Evolutionary conservation across 163 green algal species (phyloP).

Genomic region (Trebouxia gelatinosa): DNA sequence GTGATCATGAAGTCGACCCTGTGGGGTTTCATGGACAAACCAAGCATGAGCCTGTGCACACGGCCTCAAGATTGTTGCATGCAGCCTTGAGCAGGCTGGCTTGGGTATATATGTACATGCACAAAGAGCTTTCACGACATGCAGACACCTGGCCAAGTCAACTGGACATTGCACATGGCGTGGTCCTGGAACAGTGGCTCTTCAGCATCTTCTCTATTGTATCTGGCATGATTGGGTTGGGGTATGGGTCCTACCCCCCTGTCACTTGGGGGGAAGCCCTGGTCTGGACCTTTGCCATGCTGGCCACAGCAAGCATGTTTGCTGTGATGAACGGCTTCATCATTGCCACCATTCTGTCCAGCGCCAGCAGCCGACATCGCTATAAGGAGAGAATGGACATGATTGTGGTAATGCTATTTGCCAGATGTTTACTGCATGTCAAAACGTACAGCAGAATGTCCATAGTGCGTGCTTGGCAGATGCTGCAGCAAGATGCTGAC

Average conservation of each 20-base stretch:
- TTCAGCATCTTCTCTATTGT: conserved; percentile 33
- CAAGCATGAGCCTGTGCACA: no score
- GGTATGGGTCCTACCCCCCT: conserved; percentile 35
- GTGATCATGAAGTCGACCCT: no score
- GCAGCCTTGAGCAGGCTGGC: no score
- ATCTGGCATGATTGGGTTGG: conserved; percentile 36
- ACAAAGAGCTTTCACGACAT: neutral
- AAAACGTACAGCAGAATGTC: neutral
- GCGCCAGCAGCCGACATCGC: conserved; percentile 15
- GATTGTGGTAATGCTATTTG: conserved; percentile 20
- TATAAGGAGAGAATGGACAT: conserved; percentile 29
- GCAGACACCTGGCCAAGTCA: conserved; percentile 34
- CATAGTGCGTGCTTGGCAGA: neutral
- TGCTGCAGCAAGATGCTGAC: neutral
- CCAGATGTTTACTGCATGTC: no score
- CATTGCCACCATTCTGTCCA: conserved; percentile 24
- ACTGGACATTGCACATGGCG: conserved; percentile 17
- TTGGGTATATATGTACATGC: no score
- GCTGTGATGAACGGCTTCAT: conserved; percentile 37
- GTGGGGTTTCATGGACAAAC: no score
- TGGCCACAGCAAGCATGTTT: conserved; percentile 34
- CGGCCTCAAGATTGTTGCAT: no score
- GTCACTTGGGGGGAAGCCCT: conserved; percentile 37
- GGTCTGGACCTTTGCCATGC: conserved; percentile 36
- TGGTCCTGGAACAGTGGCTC: conserved; percentile 25